Conservation (phyloP, 768 basidiomycete genomes). For the Leccinellum albellum region DNA sequence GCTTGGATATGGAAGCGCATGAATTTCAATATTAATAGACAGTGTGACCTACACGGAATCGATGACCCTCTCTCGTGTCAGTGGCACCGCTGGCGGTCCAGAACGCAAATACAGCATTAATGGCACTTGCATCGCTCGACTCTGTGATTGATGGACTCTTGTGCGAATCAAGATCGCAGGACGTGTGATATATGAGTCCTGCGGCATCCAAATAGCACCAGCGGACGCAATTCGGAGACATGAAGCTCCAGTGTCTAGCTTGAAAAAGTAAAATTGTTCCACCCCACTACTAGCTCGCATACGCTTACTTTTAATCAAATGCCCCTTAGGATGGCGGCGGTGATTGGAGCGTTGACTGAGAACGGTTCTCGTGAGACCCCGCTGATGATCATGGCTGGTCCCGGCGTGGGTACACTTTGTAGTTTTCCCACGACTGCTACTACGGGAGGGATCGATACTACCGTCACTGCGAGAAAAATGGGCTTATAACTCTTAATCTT, state of each 20-base stretch:
- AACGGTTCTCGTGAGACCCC: background rate
- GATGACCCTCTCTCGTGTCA: background rate
- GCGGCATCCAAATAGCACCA: conserved; percentile 1
- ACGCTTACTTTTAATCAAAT: background rate
- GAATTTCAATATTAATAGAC: conserved; percentile 7
- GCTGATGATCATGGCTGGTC: background rate
- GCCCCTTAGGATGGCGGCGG: background rate
- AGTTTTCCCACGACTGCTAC: conserved; percentile 23
- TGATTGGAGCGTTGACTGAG: background rate
- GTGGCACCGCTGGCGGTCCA: background rate
- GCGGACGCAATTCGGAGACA: background rate
- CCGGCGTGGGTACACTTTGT: background rate
- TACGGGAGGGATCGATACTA: background rate
- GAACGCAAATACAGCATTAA: background rate
- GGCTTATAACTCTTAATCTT: conserved; percentile 18
- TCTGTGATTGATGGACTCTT: background rate
- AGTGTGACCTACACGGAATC: background rate
- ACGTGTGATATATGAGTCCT: background rate
- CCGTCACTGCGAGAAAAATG: conserved; percentile 17
- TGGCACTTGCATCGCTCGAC: background rate
- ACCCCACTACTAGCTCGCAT: background rate
- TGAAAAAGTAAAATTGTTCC: conserved; percentile 14
- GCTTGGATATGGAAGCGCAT: background rate
- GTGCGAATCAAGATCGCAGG: background rate
- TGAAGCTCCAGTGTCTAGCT: background rate